A percentile compares a stretch with the other conserved stretches of the same genome.
phyloP scores from a whole-genome alignment of 2,329 filamentous ascomycete genomes.

The Teratosphaeriaceae sp. region DNA sequence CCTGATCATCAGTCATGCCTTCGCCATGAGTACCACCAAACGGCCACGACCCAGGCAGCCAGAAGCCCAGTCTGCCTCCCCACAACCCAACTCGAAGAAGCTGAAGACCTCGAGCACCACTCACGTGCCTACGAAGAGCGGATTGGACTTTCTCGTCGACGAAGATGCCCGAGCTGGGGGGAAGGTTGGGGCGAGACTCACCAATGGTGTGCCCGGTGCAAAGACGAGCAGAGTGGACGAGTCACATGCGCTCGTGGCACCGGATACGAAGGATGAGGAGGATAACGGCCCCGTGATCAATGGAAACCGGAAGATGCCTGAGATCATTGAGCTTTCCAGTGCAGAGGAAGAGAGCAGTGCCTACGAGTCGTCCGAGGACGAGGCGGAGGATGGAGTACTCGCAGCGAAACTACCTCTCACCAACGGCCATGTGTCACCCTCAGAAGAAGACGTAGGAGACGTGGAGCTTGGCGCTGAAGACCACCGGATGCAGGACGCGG shows the following conservation, averaged over 20 bases:
- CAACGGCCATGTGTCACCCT: constrained; percentile 16
- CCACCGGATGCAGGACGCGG: constrained; percentile 5
- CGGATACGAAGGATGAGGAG: constrained; percentile 27
- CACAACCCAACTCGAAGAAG: constrained; percentile 26
- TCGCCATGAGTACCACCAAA: constrained; percentile 30
- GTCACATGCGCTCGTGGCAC: constrained; percentile 47
- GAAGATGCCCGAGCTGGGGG: constrained; percentile 29
- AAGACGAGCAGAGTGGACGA: constrained; percentile 52
- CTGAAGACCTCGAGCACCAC: constrained; percentile 26
- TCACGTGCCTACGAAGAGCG: constrained; percentile 24
- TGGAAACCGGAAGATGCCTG: constrained; percentile 23
- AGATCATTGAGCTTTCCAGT: constrained; percentile 44
- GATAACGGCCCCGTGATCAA: constrained; percentile 36
- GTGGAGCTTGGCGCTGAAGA: constrained; percentile 19
- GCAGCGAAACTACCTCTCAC: constrained; percentile 2
- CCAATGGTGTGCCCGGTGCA: constrained; percentile 47
- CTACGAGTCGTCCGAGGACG: constrained; percentile 17
- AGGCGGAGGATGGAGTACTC: constrained; percentile 7
- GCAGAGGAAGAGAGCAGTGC: constrained; percentile 31
- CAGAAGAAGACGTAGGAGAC: constrained; percentile 16
- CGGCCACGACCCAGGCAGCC: constrained; percentile 23
- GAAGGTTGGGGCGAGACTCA: constrained; percentile 40
- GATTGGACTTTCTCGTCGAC: constrained; percentile 30
- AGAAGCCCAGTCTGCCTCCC: constrained; percentile 22
- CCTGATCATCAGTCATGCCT: constrained; percentile 15